These are phyloP conservation scores for Choanephora cucurbitarum DNA, from an alignment of 371 early-diverging fungal species.

Conservation along the genomic window DNA sequence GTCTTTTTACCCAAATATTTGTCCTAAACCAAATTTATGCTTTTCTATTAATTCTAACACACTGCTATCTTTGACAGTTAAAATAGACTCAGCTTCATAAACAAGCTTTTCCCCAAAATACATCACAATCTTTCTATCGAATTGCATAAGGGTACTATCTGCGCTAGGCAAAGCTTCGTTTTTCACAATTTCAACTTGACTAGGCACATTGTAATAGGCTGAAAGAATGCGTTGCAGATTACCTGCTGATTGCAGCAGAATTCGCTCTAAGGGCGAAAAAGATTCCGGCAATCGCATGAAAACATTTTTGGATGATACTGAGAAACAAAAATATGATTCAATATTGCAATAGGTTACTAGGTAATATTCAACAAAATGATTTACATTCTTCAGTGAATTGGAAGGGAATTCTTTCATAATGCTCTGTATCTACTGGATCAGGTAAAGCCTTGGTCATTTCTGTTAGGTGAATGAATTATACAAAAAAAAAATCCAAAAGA, in stretches of 20 bases:
- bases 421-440: constrained; percentile 21
- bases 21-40: constrained; percentile 51
- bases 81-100: constrained; percentile 47
- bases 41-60: constrained; percentile 41
- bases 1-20: constrained; percentile 45
- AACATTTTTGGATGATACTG: constrained; percentile 46
- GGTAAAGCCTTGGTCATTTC: constrained; percentile 20
- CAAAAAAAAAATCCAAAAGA: background rate
- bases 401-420: constrained; percentile 39
- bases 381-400: constrained; percentile 48
- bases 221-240: constrained; percentile 48
- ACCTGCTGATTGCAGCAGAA: constrained; percentile 46
- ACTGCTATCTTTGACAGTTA: constrained; percentile 35
- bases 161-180: constrained; percentile 22
- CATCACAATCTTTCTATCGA: constrained; percentile 43
- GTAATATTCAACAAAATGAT: background rate
- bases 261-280: constrained; percentile 47
- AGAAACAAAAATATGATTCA: constrained; percentile 3
- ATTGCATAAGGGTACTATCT: constrained; percentile 19
- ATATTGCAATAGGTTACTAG: background rate
- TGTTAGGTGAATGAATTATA: background rate
- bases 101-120: constrained; percentile 42
- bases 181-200: constrained; percentile 40
- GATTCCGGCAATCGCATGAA: constrained; percentile 39
- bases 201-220: constrained; percentile 49